phyloP scores from a whole-genome alignment of 1,284 basidiomycete species.

The Schizopora paradoxa region DNA sequence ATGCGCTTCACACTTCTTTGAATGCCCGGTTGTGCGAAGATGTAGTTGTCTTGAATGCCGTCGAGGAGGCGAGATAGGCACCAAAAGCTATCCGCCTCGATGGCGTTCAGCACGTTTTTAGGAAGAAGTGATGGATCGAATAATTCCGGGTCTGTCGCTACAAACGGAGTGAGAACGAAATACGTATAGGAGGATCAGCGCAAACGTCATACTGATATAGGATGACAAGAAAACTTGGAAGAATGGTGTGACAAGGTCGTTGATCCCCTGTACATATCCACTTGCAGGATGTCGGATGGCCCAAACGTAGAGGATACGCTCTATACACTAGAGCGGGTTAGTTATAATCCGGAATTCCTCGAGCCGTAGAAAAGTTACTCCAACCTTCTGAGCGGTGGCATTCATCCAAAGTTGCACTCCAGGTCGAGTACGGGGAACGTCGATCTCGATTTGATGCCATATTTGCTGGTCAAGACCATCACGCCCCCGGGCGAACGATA shows the following conservation, averaged over 20 bases:
- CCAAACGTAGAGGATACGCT: slow-evolving; percentile 95
- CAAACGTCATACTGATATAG: slow-evolving; percentile 68
- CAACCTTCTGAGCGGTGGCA: slow-evolving; percentile 77
- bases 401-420: slow-evolving; percentile 91
- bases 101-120: slow-evolving; percentile 62
- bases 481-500: slow-evolving; percentile 85
- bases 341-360: slow-evolving; percentile 20
- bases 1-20: slow-evolving; percentile 87
- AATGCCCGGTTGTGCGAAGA: slow-evolving; percentile 91
- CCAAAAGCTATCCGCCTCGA: slow-evolving; percentile 97
- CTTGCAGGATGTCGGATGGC: slow-evolving; percentile 95
- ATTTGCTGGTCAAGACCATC: slow-evolving; percentile 87
- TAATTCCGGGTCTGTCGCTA: slow-evolving; percentile 82
- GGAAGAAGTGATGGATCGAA: slow-evolving; percentile 81
- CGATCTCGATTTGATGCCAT: slow-evolving; percentile 98
- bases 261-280: slow-evolving; percentile 97
- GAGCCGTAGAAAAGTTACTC: slow-evolving; percentile 23
- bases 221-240: slow-evolving; percentile 90
- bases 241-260: slow-evolving; percentile 93
- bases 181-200: slow-evolving; percentile 6
- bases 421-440: slow-evolving; percentile 90
- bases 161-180: slow-evolving; percentile 14
- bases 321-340: slow-evolving; percentile 59
- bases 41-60: slow-evolving; percentile 97
- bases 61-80: slow-evolving; percentile 90